Evolutionary conservation across 306 rosid species (phyloP), one percentile per base, ranked within the genome.

Genomic region (Trichosanthes truncata): DNA sequence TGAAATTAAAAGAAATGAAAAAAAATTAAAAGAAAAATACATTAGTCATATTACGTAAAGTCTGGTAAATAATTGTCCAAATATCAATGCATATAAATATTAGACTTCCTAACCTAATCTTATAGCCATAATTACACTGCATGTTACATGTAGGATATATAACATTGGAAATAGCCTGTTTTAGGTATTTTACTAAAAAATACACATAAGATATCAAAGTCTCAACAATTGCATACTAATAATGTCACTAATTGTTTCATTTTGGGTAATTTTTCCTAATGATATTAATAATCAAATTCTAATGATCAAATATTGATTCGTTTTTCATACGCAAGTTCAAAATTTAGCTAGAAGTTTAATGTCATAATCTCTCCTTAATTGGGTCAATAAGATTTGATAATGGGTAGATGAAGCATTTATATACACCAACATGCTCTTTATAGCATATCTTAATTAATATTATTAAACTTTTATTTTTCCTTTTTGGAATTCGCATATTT

Each of bases 281-380:
- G 0, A 23, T 10, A 69, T 69, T 14, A 69, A 43, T 41, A 69
- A 40, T 68, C 33, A 40, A 68, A 66, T 36, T 38, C 25, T 20
- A 36, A 35, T 60, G 66, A 26, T 23, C 41, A 62, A 69, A n/a
- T 69, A 43, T 43, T 17, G 57, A 72, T 69, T 69, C 11, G 5
- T 9, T 40, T 67, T n/a, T 21, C 76, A n/a, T 26, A 45, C 56
- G 56, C 18, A 74, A 74, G 12, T 74, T 49, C 78, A 48, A 48
- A 49, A 5, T 46, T 74, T 74, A 74, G 78, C 15, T 48, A 74
- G 29, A 31, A 26, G 59, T 74, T 74, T 74, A 74, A 74, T 74
- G 61, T 74, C 61, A 29, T 74, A 29, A 74, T 74, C 78, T 74
- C 60, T 48, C 61, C 61, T 29, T 74, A 49, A 74, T 48, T 74